Base-by-base conservation (phyloP, 2,329 filamentous ascomycete genomes). In the Cladophialophora immunda region DNA sequence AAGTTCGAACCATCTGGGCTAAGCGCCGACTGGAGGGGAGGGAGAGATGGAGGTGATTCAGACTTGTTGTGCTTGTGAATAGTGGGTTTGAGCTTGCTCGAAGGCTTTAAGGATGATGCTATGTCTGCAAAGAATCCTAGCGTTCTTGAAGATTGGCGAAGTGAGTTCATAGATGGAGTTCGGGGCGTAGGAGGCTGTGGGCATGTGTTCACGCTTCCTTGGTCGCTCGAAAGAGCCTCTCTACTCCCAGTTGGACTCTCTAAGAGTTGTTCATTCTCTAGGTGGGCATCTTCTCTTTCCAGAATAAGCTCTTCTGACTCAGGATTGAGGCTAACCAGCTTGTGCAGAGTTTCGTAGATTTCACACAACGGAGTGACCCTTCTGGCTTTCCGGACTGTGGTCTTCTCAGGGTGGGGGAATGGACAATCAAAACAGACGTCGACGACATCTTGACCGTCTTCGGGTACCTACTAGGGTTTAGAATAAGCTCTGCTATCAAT, bases 1-100 rank as follows among this genome's bases (percentile, higher is more conserved):
- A 59, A 50, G 29, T 59, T 50, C 13, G 57, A 29, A 32, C 17
- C 57, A n/a, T 59, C 57, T 19, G 57, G 57, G 17, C 57, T 59
- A 13, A 59, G 57, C 17, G 38, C 57, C n/a, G 36, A 41, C 38
- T 17, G 30, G 29, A 59, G n/a, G 13, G 32, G 15, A 19, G 38
- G 36, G 13, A 25, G 50, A 19, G 32, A 25, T 30, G 30, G 57
- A 6, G 13, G 34, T 6, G n/a, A 19, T 6, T 50, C 27, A 9
- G 57, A 59, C 13, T 50, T 41, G 57, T n/a, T 59, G 38, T 22
- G 38, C n/a, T 22, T 45, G 8, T 59, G 38, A 7, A 41, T 22
- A 27, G 27, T 17, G n/a, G 11, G 32, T 27, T 32, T 50, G 13
- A 17, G 3, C 38, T 4, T 27, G 7, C 6, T 30, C 13, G 36